phyloP scores from a whole-genome alignment of 73 alveolate genomes.

The Breviolum minutum region DNA sequence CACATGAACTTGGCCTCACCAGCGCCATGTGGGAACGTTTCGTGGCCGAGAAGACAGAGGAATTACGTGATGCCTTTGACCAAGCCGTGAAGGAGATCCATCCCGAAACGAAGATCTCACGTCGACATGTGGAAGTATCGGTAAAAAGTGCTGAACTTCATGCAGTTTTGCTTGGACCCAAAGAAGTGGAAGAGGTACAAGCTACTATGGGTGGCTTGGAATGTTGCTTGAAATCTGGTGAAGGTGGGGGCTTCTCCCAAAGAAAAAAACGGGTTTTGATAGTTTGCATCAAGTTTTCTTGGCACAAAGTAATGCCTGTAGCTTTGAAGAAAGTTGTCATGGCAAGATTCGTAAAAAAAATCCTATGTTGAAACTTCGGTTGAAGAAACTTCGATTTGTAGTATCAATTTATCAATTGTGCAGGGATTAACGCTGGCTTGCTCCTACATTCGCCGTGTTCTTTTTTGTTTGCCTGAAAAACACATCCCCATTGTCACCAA shows the following conservation, averaged over 20 bases:
- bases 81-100: conserved; percentile 42
- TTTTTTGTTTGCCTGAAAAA: background rate
- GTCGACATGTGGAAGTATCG: conserved; percentile 6
- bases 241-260: background rate
- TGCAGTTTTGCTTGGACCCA: conserved; percentile 55
- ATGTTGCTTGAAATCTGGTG: conserved; percentile 13
- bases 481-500: too few relatives aligned
- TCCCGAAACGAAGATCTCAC: background rate
- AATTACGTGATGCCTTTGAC: conserved; percentile 60
- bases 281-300: background rate
- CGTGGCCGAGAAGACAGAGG: conserved; percentile 82
- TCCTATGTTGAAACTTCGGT: too few relatives aligned
- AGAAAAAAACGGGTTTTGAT: background rate
- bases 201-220: conserved; percentile 70
- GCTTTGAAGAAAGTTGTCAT: too few relatives aligned
- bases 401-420: too few relatives aligned
- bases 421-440: too few relatives aligned
- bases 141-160: conserved; percentile 44
- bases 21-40: conserved; percentile 74
- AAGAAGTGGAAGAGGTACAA: conserved; percentile 33
- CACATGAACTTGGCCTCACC: conserved; percentile 5
- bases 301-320: background rate
- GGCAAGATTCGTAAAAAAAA: too few relatives aligned
- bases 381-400: too few relatives aligned
- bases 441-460: background rate